Conservation (phyloP, 495 filamentous ascomycete species). For the Neurospora sp. region DNA sequence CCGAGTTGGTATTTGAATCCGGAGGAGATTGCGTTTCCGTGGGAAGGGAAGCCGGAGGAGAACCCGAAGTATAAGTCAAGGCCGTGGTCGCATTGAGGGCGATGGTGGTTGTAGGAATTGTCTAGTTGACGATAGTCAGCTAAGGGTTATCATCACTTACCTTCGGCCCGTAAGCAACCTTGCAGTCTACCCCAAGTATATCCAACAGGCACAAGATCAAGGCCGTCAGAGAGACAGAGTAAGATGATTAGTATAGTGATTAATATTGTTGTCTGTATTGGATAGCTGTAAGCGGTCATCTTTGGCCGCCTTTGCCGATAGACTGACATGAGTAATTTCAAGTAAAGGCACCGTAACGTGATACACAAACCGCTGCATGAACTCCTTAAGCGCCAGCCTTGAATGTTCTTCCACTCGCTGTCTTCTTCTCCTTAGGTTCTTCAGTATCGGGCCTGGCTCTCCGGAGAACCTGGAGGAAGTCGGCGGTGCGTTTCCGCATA, state of each 20-base stretch:
- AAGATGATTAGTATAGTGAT: not conserved
- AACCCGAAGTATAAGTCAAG: conserved; percentile 27
- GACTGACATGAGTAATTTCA: not conserved
- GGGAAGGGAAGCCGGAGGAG: conserved; percentile 32
- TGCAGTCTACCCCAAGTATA: not conserved
- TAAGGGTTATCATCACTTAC: not conserved
- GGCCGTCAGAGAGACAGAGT: not conserved
- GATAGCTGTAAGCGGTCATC: not conserved
- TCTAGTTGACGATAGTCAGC: not conserved
- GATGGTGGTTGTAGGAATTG: not conserved
- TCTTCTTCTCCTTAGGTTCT: conserved; percentile 89
- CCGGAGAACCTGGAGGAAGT: conserved; percentile 94
- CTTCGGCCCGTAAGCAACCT: not conserved
- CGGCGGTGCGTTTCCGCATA: conserved; percentile 93
- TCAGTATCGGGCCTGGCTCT: conserved; percentile 88
- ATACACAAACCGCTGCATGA: not conserved
- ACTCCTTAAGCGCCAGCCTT: conserved; percentile 33
- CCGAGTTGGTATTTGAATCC: conserved; percentile 41
- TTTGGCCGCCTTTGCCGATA: not conserved
- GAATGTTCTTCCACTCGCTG: conserved; percentile 92
- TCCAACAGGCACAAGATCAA: not conserved
- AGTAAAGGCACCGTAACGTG: not conserved
- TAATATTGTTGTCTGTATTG: not conserved
- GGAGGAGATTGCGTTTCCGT: conserved; percentile 32
- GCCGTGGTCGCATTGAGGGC: conserved; percentile 37